These are phyloP conservation scores for Aschersonia sp. DNA, from an alignment of 2,329 filamentous ascomycete genomes.

Conservation along the genomic window DNA sequence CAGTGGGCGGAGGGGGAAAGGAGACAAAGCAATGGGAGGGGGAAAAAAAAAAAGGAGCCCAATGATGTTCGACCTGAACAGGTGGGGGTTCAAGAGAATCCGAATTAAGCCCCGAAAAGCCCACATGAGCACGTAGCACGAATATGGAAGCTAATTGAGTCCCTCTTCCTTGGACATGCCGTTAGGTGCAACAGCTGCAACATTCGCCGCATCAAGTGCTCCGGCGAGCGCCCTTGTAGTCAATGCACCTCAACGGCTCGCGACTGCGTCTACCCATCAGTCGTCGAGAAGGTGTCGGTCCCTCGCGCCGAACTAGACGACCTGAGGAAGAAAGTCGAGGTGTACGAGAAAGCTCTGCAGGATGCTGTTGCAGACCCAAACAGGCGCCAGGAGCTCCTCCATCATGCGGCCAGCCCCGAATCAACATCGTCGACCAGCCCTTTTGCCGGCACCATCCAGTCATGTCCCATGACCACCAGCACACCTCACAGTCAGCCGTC, in stretches of 20 bases:
- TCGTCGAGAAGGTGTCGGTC: slow-evolving; percentile 27
- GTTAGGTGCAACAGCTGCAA: slow-evolving; percentile 38
- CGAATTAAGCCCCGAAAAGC: background rate
- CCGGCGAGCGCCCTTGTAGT: slow-evolving; percentile 31
- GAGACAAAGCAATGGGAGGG: no score
- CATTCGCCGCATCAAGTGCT: slow-evolving; percentile 36
- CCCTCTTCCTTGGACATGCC: background rate
- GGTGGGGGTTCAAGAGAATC: background rate
- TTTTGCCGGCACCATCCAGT: slow-evolving; percentile 2
- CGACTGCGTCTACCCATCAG: slow-evolving; percentile 31
- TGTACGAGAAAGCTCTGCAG: slow-evolving; percentile 24
- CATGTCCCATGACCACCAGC: background rate
- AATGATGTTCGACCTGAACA: background rate
- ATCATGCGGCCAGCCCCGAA: slow-evolving; percentile 10
- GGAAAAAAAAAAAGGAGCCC: no score
- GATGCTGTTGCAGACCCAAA: slow-evolving; percentile 20
- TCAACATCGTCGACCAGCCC: slow-evolving; percentile 10
- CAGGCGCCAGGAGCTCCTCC: slow-evolving; percentile 18
- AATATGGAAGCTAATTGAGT: background rate
- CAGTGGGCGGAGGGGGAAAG: no score
- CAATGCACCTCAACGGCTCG: slow-evolving; percentile 28
- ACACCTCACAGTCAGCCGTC: slow-evolving; percentile 1
- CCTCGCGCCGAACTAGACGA: slow-evolving; percentile 25
- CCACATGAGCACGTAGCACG: background rate
- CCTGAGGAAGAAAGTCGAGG: slow-evolving; percentile 21